phyloP scores from a whole-genome alignment of 768 basidiomycete genomes.

The Rhizopogon vinicolor region DNA sequence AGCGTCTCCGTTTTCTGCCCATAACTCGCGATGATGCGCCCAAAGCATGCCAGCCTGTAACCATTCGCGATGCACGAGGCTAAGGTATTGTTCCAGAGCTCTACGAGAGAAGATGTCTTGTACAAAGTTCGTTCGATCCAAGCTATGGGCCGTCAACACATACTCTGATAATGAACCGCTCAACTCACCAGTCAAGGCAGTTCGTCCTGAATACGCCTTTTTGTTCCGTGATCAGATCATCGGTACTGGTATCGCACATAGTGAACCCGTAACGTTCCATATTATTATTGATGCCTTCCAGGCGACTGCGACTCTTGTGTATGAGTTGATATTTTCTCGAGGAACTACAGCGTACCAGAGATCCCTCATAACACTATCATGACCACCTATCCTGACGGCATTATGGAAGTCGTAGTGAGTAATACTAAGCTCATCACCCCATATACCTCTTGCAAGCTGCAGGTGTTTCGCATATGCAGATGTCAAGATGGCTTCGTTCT shows the following conservation, averaged over 20 bases:
- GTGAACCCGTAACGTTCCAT: slow-evolving; percentile 85
- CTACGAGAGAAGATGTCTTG: slow-evolving; percentile 90
- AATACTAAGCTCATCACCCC: slow-evolving; percentile 67
- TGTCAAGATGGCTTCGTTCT: slow-evolving; percentile 85
- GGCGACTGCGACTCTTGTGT: slow-evolving; percentile 38
- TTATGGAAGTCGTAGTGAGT: slow-evolving; percentile 96
- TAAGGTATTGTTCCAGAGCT: slow-evolving; percentile 78
- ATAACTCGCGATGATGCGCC: slow-evolving; percentile 86
- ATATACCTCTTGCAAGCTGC: slow-evolving; percentile 52
- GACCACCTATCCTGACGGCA: slow-evolving; percentile 73
- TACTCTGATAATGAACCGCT: neutral
- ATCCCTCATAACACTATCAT: slow-evolving; percentile 80
- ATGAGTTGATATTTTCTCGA: slow-evolving; percentile 2
- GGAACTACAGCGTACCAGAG: slow-evolving; percentile 42
- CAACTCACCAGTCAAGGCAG: slow-evolving; percentile 85
- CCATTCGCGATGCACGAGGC: slow-evolving; percentile 77
- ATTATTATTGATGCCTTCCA: slow-evolving; percentile 54
- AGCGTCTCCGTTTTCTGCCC: slow-evolving; percentile 97
- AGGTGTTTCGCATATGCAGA: slow-evolving; percentile 81
- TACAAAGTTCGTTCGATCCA: slow-evolving; percentile 96
- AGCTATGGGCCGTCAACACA: slow-evolving; percentile 37
- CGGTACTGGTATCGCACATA: slow-evolving; percentile 61
- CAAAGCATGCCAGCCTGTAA: slow-evolving; percentile 64
- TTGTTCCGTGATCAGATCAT: slow-evolving; percentile 81
- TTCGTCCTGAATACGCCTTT: slow-evolving; percentile 92